A percentile compares a stretch with the other conserved stretches of the same genome.
Evolutionary conservation across 257 asterid species (phyloP).

Genomic region (Nicotiana noctiflora): DNA sequence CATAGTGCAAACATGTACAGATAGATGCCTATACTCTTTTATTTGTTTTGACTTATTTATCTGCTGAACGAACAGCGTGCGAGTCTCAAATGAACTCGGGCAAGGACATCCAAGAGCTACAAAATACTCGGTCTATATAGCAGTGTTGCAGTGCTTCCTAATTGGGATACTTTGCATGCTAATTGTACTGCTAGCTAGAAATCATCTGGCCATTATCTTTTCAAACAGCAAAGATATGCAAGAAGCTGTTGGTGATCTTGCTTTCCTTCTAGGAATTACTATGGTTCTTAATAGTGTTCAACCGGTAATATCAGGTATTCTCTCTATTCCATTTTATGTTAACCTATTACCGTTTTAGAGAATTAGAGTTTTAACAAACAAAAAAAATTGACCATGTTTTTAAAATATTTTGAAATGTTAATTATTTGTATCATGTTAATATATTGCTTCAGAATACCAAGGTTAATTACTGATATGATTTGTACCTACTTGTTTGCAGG

Average conservation of each 20-base stretch:
- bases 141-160: constrained; percentile 45
- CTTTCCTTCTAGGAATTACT: constrained; percentile 58
- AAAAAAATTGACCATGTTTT: no score
- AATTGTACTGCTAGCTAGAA: constrained; percentile 33
- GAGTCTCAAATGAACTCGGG: constrained; percentile 64
- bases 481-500: constrained; percentile 27
- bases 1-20: no score
- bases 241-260: constrained; percentile 53
- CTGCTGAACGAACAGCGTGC: constrained; percentile 33
- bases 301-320: constrained; percentile 66
- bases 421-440: background rate
- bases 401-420: no score
- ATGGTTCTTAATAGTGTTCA: constrained; percentile 80
- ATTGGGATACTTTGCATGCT: constrained; percentile 60
- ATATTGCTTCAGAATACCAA: background rate
- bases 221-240: constrained; percentile 58
- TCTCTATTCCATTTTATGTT: no score
- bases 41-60: background rate
- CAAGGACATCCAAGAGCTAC: constrained; percentile 54
- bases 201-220: constrained; percentile 44
- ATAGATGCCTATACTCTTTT: background rate
- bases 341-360: no score
- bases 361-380: no score
- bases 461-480: background rate
- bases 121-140: constrained; percentile 38